These are phyloP conservation scores for Haberlea rhodopensis DNA, from an alignment of 257 asterid genomes.

Conservation along the genomic window DNA sequence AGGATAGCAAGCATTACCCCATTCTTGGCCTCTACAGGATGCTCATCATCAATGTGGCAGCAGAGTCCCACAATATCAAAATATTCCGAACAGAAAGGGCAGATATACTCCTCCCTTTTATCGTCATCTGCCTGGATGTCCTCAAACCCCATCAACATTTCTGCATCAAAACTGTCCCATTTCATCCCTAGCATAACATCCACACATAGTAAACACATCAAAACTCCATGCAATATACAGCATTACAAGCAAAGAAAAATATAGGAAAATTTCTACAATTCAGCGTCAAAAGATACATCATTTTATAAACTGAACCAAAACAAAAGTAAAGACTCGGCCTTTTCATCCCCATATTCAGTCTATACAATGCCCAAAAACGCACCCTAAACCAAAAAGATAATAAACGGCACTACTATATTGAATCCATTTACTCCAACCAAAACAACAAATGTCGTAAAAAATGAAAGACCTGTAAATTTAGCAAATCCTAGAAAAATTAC, in stretches of 20 bases:
- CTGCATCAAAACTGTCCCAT: constrained; percentile 70
- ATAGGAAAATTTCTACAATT: background rate
- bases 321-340: background rate
- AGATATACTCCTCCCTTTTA: constrained; percentile 66
- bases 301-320: background rate
- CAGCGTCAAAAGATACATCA: background rate
- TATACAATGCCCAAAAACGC: constrained; percentile 2
- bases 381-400: background rate
- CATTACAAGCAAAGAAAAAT: background rate
- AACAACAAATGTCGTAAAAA: background rate
- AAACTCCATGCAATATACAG: constrained; percentile 12
- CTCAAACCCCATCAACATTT: constrained; percentile 78
- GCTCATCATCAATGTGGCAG: constrained; percentile 88
- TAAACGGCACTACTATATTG: background rate
- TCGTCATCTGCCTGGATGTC: constrained; percentile 74
- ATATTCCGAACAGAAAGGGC: constrained; percentile 78
- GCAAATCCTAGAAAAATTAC: constrained; percentile 30
- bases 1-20: constrained; percentile 48
- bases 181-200: constrained; percentile 39
- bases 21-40: constrained; percentile 74
- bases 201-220: constrained; percentile 16
- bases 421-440: constrained; percentile 4
- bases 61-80: constrained; percentile 78
- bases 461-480: background rate
- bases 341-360: background rate